A percentile compares a stretch with the other conserved stretches of the same genome.
phyloP scores from a whole-genome alignment of 1,284 basidiomycete genomes.

The Coriolopsis trogii region DNA sequence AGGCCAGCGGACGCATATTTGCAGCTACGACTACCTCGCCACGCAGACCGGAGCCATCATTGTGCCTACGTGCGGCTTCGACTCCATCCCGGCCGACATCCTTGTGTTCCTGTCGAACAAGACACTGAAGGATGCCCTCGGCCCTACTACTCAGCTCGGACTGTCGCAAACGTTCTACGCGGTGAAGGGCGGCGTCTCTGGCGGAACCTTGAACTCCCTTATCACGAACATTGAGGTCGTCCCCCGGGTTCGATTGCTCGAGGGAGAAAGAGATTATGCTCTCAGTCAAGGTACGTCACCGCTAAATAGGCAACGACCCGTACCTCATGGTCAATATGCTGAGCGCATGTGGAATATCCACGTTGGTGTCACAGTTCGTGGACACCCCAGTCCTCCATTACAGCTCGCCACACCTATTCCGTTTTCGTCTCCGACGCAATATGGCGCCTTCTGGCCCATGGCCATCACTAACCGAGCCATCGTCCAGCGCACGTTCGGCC shows the following conservation, averaged over 20 bases:
- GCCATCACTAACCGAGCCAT: slow-evolving; percentile 60
- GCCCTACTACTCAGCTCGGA: slow-evolving; percentile 36
- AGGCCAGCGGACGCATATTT: neutral
- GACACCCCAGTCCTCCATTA: slow-evolving; percentile 39
- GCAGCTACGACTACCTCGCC: slow-evolving; percentile 68
- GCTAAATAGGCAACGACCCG: too few relatives aligned
- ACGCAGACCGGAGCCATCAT: slow-evolving; percentile 69
- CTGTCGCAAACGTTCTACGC: slow-evolving; percentile 48
- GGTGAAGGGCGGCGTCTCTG: slow-evolving; percentile 55
- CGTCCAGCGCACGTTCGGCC: slow-evolving; percentile 80
- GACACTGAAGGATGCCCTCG: slow-evolving; percentile 44
- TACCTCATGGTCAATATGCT: too few relatives aligned
- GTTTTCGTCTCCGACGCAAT: slow-evolving; percentile 45
- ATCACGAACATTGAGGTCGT: neutral
- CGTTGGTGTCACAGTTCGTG: slow-evolving; percentile 39
- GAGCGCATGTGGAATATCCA: neutral
- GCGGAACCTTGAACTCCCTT: slow-evolving; percentile 71
- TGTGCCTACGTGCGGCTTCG: slow-evolving; percentile 72
- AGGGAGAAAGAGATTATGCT: slow-evolving; percentile 45
- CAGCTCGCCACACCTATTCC: slow-evolving; percentile 51
- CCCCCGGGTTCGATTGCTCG: slow-evolving; percentile 1
- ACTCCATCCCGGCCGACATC: slow-evolving; percentile 74
- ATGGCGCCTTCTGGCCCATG: slow-evolving; percentile 71
- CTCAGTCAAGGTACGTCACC: slow-evolving; percentile 57
- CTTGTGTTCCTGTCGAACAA: slow-evolving; percentile 58